Conservation (phyloP, 2,329 filamentous ascomycete species). For the Xylariaceae sp. region DNA sequence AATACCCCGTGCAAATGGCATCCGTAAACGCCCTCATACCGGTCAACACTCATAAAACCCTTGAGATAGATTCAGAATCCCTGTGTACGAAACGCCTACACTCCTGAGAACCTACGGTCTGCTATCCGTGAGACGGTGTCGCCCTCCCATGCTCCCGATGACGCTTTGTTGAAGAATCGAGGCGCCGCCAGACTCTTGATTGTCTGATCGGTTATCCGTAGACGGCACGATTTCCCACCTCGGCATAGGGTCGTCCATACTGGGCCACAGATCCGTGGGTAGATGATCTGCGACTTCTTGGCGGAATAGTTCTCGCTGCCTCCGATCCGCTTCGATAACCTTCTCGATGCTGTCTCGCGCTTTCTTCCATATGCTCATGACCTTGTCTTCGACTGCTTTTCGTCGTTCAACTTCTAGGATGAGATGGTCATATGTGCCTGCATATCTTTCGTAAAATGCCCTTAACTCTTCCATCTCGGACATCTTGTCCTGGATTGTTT, state of each 20-base stretch:
- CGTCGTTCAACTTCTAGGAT: slow-evolving; percentile 79
- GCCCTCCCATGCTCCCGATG: slow-evolving; percentile 14
- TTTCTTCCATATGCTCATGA: slow-evolving; percentile 68
- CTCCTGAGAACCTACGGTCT: slow-evolving; percentile 1
- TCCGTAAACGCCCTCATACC: slow-evolving; percentile 1
- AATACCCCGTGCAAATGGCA: neutral
- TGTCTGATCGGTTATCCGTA: slow-evolving; percentile 27
- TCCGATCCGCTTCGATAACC: slow-evolving; percentile 66
- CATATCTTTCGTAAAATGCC: slow-evolving; percentile 82
- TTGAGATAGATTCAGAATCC: neutral
- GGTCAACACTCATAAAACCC: neutral
- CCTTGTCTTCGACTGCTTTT: slow-evolving; percentile 64
- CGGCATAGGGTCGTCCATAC: slow-evolving; percentile 57
- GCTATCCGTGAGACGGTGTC: slow-evolving; percentile 6
- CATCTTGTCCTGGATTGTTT: slow-evolving; percentile 62
- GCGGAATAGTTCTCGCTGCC: slow-evolving; percentile 71
- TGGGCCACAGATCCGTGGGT: slow-evolving; percentile 82
- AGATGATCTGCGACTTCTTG: slow-evolving; percentile 80
- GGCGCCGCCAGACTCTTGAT: slow-evolving; percentile 20
- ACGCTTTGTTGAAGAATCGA: slow-evolving; percentile 27
- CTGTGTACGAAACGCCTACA: neutral
- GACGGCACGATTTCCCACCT: slow-evolving; percentile 46
- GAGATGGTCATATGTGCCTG: slow-evolving; percentile 75
- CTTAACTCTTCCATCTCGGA: slow-evolving; percentile 71
- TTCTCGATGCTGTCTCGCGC: slow-evolving; percentile 71